These are phyloP conservation scores for Candida yuanshanica DNA, from an alignment of 805 yeast genomes.

Conservation along the genomic window DNA sequence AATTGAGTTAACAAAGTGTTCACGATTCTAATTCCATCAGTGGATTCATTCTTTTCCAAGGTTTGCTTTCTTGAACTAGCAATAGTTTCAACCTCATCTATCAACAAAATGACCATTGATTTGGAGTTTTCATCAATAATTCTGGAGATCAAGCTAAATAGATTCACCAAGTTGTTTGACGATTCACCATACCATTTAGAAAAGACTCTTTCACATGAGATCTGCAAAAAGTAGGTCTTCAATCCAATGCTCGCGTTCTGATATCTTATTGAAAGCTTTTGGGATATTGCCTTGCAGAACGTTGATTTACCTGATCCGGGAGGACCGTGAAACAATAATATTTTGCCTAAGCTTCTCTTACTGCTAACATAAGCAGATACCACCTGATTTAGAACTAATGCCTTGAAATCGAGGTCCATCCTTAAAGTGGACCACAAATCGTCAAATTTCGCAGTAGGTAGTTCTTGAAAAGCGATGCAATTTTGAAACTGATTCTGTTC, in stretches of 20 bases:
- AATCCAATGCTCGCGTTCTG: conserved; percentile 8
- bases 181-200: conserved; percentile 45
- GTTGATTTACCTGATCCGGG: conserved; percentile 46
- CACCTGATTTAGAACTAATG: conserved; percentile 24
- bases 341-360: conserved; percentile 8
- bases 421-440: conserved; percentile 31
- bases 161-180: conserved; percentile 32
- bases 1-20: conserved; percentile 38
- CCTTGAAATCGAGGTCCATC: conserved; percentile 27
- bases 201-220: conserved; percentile 37
- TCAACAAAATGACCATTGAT: conserved; percentile 30
- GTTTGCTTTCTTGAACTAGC: conserved; percentile 34
- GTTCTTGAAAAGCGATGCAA: conserved; percentile 12
- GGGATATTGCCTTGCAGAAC: conserved; percentile 34
- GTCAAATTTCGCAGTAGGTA: conserved; percentile 29
- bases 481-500: conserved; percentile 1
- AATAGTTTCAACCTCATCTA: conserved; percentile 43
- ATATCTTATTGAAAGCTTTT: conserved; percentile 30
- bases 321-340: conserved; percentile 34
- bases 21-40: conserved; percentile 38
- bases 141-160: conserved; percentile 30
- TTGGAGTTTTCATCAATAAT: conserved; percentile 16
- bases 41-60: conserved; percentile 33
- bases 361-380: conserved; percentile 9
- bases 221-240: conserved; percentile 32